Evolutionary conservation across 2,329 filamentous ascomycete genomes (phyloP).

Genomic region (Diplodia mutila): DNA sequence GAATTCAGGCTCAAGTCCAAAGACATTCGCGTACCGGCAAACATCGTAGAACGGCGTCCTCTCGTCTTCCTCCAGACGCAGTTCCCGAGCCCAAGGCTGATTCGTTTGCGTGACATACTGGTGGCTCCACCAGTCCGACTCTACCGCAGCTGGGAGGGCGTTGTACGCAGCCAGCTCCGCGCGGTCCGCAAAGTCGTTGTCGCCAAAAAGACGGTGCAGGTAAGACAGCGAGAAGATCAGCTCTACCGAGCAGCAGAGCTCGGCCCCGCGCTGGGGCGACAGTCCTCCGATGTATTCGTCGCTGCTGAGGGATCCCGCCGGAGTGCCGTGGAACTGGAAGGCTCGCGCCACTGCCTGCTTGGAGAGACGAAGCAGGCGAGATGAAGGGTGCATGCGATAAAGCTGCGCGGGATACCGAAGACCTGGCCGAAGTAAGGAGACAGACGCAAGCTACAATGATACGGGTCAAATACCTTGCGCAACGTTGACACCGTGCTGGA

Average conservation of each 20-base stretch:
- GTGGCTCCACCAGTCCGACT: constrained; percentile 56
- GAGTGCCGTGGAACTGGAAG: constrained; percentile 46
- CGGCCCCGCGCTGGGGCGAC: constrained; percentile 43
- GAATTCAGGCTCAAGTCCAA: constrained; percentile 1
- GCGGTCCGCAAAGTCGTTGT: constrained; percentile 49
- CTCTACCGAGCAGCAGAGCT: constrained; percentile 44
- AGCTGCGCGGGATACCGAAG: constrained; percentile 45
- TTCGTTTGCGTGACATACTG: constrained; percentile 57
- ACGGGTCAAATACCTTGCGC: constrained; percentile 42
- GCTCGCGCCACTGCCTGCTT: constrained; percentile 45
- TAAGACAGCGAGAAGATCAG: constrained; percentile 41
- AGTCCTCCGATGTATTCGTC: constrained; percentile 48
- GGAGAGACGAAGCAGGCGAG: constrained; percentile 43
- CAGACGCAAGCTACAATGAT: background rate
- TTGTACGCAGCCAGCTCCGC: constrained; percentile 55
- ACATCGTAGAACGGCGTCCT: constrained; percentile 4
- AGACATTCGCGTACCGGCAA: background rate
- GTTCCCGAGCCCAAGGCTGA: constrained; percentile 33
- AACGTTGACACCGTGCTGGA: constrained; percentile 50
- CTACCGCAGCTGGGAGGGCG: constrained; percentile 52
- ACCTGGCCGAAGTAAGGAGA: background rate
- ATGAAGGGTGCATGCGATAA: constrained; percentile 47
- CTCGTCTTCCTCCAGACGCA: background rate
- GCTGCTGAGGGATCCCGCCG: constrained; percentile 49
- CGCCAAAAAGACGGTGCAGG: constrained; percentile 40